Evolutionary conservation across 768 basidiomycete species (phyloP), one percentile per base, ranked within the genome.

Genomic region (Suillus sp.): DNA sequence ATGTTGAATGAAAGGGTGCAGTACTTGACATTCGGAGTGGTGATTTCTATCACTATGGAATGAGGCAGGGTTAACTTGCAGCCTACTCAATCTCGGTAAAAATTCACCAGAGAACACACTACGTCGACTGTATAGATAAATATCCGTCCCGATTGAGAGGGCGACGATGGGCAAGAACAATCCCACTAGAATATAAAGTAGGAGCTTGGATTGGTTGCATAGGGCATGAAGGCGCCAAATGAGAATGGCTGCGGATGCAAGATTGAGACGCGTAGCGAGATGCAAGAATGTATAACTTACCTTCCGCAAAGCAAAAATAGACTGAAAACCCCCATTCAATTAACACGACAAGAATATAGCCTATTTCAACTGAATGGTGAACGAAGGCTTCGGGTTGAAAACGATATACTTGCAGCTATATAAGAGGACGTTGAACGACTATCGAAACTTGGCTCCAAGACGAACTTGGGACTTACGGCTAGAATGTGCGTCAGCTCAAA

Each of bases 291-390:
- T 22, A 22, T 14, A 13, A 7, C 55, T 25, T 40, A 35, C 56
- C 37, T 38, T 57, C 56, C 5, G 37, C 56, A 38, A 57, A 57
- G 18, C 56, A 57, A 11, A 57, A 57, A 57, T 57, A 57, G 1
- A 40, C 25, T 10, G 56, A 57, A 20, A 10, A 5, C 0, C 18
- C 56, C 37, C 56, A 40, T 20, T 57, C 25, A 4, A 57, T 20
- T 1, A 57, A 5, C 11, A 40, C 56, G 20, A 40, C 9, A 27
- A 57, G 16, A 20, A 1, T 18, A 8, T 57, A 27, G 11, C 56
- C 56, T 57, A 20, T 25, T 47, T 57, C 20, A 3, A 1, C 22
- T 14, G 7, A 13, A 27, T 22, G 56, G 20, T 57, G 16, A 57
- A 25, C 5, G 18, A 27, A 38, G 18, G 37, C 13, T 25, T 56